These are phyloP conservation scores for Marasmius fiardii DNA, from an alignment of 1,284 basidiomycete genomes.

Conservation along the genomic window DNA sequence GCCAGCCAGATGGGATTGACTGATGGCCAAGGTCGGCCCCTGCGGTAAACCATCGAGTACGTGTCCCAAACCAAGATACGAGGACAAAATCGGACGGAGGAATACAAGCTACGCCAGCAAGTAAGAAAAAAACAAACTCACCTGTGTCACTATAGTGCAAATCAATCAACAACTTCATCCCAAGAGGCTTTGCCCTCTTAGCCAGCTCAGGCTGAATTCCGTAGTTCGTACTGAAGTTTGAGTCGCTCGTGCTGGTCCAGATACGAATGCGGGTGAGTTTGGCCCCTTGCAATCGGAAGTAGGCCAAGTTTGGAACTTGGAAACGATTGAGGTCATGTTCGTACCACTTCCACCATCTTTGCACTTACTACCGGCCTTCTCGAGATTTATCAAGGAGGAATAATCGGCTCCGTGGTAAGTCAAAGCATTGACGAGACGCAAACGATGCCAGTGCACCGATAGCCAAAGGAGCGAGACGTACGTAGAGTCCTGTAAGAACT, in stretches of 20 bases:
- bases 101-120: background rate
- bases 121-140: slow-evolving; percentile 23
- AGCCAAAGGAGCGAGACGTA: background rate
- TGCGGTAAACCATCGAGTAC: slow-evolving; percentile 24
- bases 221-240: slow-evolving; percentile 51
- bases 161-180: slow-evolving; percentile 56
- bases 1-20: slow-evolving; percentile 57
- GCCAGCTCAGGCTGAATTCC: slow-evolving; percentile 54
- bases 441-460: slow-evolving; percentile 6
- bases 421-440: slow-evolving; percentile 29
- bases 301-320: slow-evolving; percentile 39
- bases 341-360: slow-evolving; percentile 39
- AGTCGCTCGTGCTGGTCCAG: slow-evolving; percentile 52
- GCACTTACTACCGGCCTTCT: slow-evolving; percentile 46
- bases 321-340: too few relatives aligned
- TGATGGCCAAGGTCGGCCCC: slow-evolving; percentile 66
- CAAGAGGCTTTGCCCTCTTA: slow-evolving; percentile 52
- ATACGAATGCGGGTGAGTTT: slow-evolving; percentile 58
- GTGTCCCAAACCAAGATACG: too few relatives aligned
- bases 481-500: too few relatives aligned
- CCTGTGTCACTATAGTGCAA: slow-evolving; percentile 66
- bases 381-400: slow-evolving; percentile 53
- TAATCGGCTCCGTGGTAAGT: slow-evolving; percentile 58
- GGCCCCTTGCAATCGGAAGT: slow-evolving; percentile 52
- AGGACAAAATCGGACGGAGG: too few relatives aligned